Conservation (phyloP, 2,329 filamentous ascomycete species). For the Neophaeococcomyces aloes region DNA sequence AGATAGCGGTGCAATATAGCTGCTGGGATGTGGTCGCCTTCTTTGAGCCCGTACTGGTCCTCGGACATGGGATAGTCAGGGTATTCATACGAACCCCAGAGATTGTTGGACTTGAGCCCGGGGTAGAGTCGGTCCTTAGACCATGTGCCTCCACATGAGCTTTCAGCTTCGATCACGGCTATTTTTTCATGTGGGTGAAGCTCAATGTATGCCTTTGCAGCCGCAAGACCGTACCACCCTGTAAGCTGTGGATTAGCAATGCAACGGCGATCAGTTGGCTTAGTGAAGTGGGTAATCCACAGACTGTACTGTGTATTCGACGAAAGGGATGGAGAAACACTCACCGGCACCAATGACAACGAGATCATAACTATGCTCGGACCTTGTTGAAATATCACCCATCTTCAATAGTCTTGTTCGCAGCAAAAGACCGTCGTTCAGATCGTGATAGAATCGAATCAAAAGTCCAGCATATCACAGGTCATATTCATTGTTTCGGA, state of each 20-base stretch:
- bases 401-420: too few species aligned
- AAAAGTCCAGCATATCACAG: too few species aligned
- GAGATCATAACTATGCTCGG: too few species aligned
- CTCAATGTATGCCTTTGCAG: slow-evolving; percentile 52
- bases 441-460: too few species aligned
- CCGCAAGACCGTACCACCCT: slow-evolving; percentile 48
- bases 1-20: slow-evolving; percentile 48
- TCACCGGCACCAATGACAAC: too few species aligned
- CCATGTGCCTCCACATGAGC: slow-evolving; percentile 60
- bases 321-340: too few species aligned
- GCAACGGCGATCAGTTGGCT: too few species aligned
- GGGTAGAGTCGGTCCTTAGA: slow-evolving; percentile 54
- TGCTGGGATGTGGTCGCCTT: slow-evolving; percentile 51
- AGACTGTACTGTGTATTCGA: too few species aligned
- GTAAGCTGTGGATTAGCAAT: neutral
- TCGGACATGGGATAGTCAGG: slow-evolving; percentile 61
- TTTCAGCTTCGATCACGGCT: slow-evolving; percentile 47
- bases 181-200: slow-evolving; percentile 48
- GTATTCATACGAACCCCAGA: slow-evolving; percentile 62
- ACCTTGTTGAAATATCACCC: too few species aligned
- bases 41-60: slow-evolving; percentile 39
- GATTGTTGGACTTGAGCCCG: slow-evolving; percentile 62
- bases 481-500: too few species aligned
- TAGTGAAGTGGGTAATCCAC: too few species aligned
- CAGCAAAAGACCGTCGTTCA: too few species aligned